These are phyloP conservation scores for Kluyveromyces aestuarii DNA, from an alignment of 805 yeast species.

Conservation along the genomic window DNA sequence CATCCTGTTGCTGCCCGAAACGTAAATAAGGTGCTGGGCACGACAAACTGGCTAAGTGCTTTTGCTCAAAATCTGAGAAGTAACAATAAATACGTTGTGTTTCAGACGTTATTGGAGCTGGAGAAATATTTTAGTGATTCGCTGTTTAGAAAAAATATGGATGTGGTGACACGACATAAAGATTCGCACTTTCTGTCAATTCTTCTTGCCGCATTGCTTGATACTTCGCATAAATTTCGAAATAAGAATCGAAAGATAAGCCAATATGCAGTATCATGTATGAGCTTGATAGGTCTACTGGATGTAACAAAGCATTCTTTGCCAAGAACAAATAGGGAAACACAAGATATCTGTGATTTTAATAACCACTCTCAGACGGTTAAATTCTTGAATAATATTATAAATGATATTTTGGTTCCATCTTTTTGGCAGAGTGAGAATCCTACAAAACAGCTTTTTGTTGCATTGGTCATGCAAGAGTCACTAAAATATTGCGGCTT, in stretches of 20 bases:
- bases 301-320: constrained; percentile 52
- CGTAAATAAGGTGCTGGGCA: constrained; percentile 19
- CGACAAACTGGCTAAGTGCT: constrained; percentile 17
- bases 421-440: constrained; percentile 86
- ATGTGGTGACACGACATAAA: constrained; percentile 30
- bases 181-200: constrained; percentile 32
- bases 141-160: constrained; percentile 39
- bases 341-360: constrained; percentile 51
- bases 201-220: constrained; percentile 44
- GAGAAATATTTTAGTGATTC: constrained; percentile 30
- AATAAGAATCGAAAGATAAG: constrained; percentile 40
- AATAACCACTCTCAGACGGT: constrained; percentile 52
- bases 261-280: constrained; percentile 52
- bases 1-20: constrained; percentile 44
- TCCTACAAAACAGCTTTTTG: constrained; percentile 72
- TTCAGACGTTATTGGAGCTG: constrained; percentile 62
- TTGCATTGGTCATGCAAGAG: constrained; percentile 87
- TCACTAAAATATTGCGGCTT: constrained; percentile 56
- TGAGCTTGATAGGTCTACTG: constrained; percentile 69
- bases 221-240: constrained; percentile 49
- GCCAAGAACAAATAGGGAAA: constrained; percentile 25
- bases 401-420: constrained; percentile 66
- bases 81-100: constrained; percentile 47
- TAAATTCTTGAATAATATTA: constrained; percentile 52
- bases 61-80: constrained; percentile 22